Evolutionary conservation across 257 asterid genomes (phyloP).

Genomic region (Solanum chiquidenum): DNA sequence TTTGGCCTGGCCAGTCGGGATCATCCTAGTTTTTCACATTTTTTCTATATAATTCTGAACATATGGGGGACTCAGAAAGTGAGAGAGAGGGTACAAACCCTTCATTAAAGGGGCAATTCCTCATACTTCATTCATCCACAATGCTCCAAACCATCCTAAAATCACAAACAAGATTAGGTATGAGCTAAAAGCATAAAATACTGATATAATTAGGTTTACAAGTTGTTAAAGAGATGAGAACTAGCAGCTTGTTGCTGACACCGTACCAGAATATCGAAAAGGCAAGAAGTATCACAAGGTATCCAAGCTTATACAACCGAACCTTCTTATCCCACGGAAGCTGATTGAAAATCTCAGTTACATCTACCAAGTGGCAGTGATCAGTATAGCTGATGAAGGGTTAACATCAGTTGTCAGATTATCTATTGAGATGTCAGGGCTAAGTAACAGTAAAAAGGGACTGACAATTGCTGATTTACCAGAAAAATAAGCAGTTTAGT

Average conservation of each 20-base stretch:
- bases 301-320: conserved; percentile 66
- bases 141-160: conserved; percentile 76
- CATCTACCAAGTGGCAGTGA: conserved; percentile 55
- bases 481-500: not conserved
- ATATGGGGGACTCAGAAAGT: not conserved
- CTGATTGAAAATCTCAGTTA: conserved; percentile 85
- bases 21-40: not conserved
- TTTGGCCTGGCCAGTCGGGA: not conserved
- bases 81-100: not conserved
- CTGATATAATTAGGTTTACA: not conserved
- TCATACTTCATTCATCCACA: conserved; percentile 35
- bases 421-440: not conserved
- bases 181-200: not conserved
- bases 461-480: not conserved
- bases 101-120: not conserved
- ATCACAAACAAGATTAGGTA: not conserved
- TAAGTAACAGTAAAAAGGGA: not conserved
- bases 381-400: conserved; percentile 38
- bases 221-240: not conserved
- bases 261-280: conserved; percentile 55
- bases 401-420: conserved; percentile 8
- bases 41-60: not conserved
- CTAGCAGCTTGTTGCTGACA: not conserved
- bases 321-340: conserved; percentile 58
- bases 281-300: conserved; percentile 39